Base-by-base conservation (phyloP, 495 filamentous ascomycete genomes). In the Podospora pseudoanserina region DNA sequence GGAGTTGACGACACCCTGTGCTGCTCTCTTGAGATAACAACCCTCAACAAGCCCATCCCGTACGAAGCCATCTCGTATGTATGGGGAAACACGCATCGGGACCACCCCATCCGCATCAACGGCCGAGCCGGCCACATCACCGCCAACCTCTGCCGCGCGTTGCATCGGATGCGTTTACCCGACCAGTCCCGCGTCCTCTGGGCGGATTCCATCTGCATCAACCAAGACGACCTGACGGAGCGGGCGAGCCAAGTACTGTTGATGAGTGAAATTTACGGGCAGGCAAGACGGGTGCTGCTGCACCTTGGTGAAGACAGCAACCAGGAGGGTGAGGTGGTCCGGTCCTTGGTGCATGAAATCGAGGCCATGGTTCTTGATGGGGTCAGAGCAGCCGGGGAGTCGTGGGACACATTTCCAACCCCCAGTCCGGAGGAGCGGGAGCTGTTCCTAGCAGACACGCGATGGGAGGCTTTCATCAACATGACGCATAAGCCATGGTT, bases 201-300 rank as follows among this genome's bases (percentile, higher is more conserved):
- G 76, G 60, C 72, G 16, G 79, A 82, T 44, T 72, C 79, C 2
- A 66, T 81, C n/a, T 82, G 80, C 69, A 79, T 81, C 67, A 72
- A 82, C 68, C 80, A 82, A 30, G 27, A 59, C 9, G 70, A 81
- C 63, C 15, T 70, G 0, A 23, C 55, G 0, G 79, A 82, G 57
- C 73, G 71, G 67, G 67, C 62, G 4, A 26, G 66, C 19, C 79
- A 82, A 63, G 79, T 82, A 1, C 44, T 44, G 23, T 59, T 74
- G 13, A 81, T 82, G 79, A 64, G 70, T 9, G 49, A 64, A 2
- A 76, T 82, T 15, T 82, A 75, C 34, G 27, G 66, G n/a, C 30
- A 64, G 16, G 79, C 79, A 1, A 53, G 59, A 3, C 32, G 20
- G 34, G 75, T 80, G 9, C 34, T 77, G 26, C 64, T 79, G 0